These are phyloP conservation scores for Recurvomyces mirabilis DNA, from an alignment of 495 filamentous ascomycete genomes.

Conservation along the genomic window DNA sequence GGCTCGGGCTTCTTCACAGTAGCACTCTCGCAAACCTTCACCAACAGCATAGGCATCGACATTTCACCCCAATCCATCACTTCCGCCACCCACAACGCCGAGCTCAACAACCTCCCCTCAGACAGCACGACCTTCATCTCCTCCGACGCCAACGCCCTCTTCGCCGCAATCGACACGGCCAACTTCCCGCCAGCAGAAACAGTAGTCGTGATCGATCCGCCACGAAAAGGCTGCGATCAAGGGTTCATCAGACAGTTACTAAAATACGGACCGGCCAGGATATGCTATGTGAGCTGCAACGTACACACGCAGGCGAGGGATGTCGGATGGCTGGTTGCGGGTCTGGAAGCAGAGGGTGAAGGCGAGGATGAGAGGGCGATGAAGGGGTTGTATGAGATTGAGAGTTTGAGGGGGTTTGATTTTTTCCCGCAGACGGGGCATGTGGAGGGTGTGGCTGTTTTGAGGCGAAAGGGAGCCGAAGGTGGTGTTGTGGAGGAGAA, in stretches of 20 bases:
- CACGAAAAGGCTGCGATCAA: slow-evolving; percentile 86
- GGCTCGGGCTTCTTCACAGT: slow-evolving; percentile 95
- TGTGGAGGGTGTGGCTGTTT: slow-evolving; percentile 85
- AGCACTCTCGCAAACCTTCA: slow-evolving; percentile 75
- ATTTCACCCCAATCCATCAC: slow-evolving; percentile 59
- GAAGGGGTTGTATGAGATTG: slow-evolving; percentile 64
- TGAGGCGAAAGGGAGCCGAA: slow-evolving; percentile 30
- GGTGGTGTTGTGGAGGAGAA: background rate
- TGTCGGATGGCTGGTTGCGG: slow-evolving; percentile 69
- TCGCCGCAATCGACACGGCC: slow-evolving; percentile 46
- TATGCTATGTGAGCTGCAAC: slow-evolving; percentile 94
- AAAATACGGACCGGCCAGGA: slow-evolving; percentile 56
- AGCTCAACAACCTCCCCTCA: slow-evolving; percentile 56
- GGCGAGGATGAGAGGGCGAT: slow-evolving; percentile 35
- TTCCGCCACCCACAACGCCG: slow-evolving; percentile 67
- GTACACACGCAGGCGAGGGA: slow-evolving; percentile 96
- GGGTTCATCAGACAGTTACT: slow-evolving; percentile 73
- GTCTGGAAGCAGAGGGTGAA: slow-evolving; percentile 33
- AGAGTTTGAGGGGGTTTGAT: slow-evolving; percentile 86
- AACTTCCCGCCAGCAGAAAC: slow-evolving; percentile 65
- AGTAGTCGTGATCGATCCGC: slow-evolving; percentile 83
- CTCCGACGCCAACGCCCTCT: slow-evolving; percentile 73
- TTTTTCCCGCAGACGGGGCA: slow-evolving; percentile 98
- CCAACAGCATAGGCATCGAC: slow-evolving; percentile 56
- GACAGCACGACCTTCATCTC: slow-evolving; percentile 62